Conservation (phyloP, 2,329 filamentous ascomycete genomes). For the Trichoderma pleuroti region DNA sequence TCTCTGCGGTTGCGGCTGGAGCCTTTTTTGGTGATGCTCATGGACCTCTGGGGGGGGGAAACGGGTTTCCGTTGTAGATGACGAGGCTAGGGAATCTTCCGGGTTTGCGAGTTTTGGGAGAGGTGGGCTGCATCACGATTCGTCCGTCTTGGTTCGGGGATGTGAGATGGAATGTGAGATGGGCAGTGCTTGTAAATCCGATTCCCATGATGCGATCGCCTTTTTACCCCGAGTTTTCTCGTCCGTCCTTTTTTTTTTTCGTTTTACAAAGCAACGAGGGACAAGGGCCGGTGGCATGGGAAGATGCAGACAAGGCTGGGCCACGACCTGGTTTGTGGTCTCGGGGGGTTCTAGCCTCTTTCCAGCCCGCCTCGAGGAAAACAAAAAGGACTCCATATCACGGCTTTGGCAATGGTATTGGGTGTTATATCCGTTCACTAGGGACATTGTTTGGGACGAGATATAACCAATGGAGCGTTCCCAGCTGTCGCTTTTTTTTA, state of each 20-base stretch:
- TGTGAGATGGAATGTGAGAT: not conserved
- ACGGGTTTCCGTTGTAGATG: no score
- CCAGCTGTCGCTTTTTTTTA: not conserved
- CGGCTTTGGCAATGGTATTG: not conserved
- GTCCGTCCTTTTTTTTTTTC: not conserved
- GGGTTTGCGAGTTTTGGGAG: not conserved
- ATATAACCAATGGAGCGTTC: not conserved
- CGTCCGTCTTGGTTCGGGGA: not conserved
- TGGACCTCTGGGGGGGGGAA: not conserved
- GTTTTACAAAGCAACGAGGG: not conserved
- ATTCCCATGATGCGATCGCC: not conserved
- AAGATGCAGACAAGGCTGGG: not conserved
- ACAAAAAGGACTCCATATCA: not conserved
- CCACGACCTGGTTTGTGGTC: not conserved
- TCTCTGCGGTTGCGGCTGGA: not conserved
- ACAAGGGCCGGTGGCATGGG: not conserved
- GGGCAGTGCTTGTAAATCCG: not conserved
- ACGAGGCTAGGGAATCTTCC: conserved; percentile 15
- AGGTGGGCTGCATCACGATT: not conserved
- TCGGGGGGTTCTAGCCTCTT: not conserved
- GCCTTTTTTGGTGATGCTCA: not conserved
- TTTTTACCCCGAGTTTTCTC: not conserved
- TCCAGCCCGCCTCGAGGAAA: not conserved
- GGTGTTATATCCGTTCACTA: not conserved
- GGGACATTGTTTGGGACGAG: not conserved